These are phyloP conservation scores for Ophiostoma montium DNA, from an alignment of 2,329 filamentous ascomycete genomes.

Conservation along the genomic window DNA sequence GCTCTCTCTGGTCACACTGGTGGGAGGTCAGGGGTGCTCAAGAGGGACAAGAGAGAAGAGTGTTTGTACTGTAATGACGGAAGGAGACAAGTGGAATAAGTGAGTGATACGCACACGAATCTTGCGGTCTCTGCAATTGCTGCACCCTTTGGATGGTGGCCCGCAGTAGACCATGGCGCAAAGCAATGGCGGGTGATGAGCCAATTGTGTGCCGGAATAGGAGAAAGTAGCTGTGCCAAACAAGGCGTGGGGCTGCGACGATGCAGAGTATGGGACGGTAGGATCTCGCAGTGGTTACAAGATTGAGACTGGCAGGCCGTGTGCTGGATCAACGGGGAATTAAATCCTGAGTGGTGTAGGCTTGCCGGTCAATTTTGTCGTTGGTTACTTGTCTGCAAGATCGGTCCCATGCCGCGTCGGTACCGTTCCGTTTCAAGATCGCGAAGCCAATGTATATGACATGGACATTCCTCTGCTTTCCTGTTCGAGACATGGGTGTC, in stretches of 20 bases:
- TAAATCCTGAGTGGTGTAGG: no score
- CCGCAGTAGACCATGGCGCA: conserved; percentile 40
- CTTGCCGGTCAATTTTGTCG: no score
- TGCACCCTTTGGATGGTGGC: conserved; percentile 42
- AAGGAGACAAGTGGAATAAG: background rate
- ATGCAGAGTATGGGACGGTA: conserved; percentile 1
- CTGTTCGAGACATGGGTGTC: no score
- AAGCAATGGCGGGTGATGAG: background rate
- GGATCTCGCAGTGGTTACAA: conserved; percentile 1
- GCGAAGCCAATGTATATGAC: no score
- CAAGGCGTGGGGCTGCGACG: conserved; percentile 1
- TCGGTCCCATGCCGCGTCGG: no score
- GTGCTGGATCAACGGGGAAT: background rate
- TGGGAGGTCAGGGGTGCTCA: background rate
- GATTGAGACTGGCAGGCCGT: background rate
- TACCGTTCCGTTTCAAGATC: no score
- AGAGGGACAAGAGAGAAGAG: no score
- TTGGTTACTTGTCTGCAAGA: no score
- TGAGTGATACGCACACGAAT: conserved; percentile 32
- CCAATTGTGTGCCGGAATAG: background rate
- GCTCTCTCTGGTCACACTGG: conserved; percentile 38
- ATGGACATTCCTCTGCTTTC: no score
- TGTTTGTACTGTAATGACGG: no score
- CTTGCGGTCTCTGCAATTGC: conserved; percentile 40
- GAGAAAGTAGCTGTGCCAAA: background rate